phyloP scores from a whole-genome alignment of 805 yeast species.

The Spathaspora arborariae region DNA sequence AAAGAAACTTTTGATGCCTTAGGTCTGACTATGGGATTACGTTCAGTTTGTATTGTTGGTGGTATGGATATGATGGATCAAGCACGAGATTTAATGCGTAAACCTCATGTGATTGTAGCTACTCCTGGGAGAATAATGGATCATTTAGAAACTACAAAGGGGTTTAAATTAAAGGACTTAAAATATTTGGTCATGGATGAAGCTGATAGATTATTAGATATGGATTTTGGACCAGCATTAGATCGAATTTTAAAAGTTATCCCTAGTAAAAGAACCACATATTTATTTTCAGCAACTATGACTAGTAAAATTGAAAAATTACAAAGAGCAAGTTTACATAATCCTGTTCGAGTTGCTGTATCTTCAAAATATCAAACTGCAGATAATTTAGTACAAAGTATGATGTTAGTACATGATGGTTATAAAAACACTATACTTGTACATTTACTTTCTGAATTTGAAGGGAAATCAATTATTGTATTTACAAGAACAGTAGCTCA shows the following conservation, averaged over 20 bases:
- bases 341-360: constrained; percentile 90
- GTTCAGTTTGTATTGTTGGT: constrained; percentile 87
- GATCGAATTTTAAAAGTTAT: constrained; percentile 81
- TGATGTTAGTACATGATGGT: constrained; percentile 90
- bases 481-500: constrained; percentile 95
- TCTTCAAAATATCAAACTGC: constrained; percentile 88
- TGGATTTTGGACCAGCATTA: constrained; percentile 94
- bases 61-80: constrained; percentile 99
- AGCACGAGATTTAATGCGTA: constrained; percentile 87
- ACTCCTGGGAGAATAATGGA: constrained; percentile 95
- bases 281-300: constrained; percentile 94
- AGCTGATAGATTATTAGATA: constrained; percentile 91
- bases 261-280: constrained; percentile 81
- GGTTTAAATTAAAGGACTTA: constrained; percentile 74
- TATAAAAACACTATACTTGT: constrained; percentile 85
- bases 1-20: constrained; percentile 93
- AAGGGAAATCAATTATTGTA: constrained; percentile 83
- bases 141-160: constrained; percentile 89
- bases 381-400: constrained; percentile 83
- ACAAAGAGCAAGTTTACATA: constrained; percentile 84
- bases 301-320: constrained; percentile 91
- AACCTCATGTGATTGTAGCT: constrained; percentile 92
- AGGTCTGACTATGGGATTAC: constrained; percentile 89
- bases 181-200: constrained; percentile 92
- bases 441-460: constrained; percentile 73